Conservation (phyloP, 176 grass and related monocot species). For the Elaeis guineensis region DNA sequence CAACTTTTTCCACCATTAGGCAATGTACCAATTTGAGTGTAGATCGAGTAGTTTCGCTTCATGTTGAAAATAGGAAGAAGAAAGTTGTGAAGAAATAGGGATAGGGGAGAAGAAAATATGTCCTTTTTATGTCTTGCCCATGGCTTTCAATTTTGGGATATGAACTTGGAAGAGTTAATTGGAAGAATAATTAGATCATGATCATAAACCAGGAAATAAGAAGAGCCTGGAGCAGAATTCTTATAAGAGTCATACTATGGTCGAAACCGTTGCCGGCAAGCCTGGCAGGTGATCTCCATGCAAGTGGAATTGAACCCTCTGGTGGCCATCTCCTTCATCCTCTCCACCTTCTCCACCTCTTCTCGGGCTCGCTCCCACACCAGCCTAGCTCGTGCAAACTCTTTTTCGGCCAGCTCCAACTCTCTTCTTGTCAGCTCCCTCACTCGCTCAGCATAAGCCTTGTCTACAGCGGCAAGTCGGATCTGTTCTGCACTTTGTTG, state of each 20-base stretch:
- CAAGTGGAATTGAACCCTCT: conserved; percentile 48
- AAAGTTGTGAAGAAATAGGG: too few species aligned
- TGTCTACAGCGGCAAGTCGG: conserved; percentile 52
- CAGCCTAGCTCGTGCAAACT: conserved; percentile 69
- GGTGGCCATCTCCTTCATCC: conserved; percentile 78
- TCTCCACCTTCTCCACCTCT: conserved; percentile 86
- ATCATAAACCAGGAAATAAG: too few species aligned
- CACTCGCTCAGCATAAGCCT: conserved; percentile 73
- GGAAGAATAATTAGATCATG: too few species aligned
- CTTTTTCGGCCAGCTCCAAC: conserved; percentile 76
- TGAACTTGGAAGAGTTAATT: too few species aligned
- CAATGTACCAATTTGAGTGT: too few species aligned
- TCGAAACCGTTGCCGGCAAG: conserved; percentile 84
- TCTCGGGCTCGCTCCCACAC: conserved; percentile 82
- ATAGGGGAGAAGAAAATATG: too few species aligned
- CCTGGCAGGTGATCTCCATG: conserved; percentile 92
- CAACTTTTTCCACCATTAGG: too few species aligned
- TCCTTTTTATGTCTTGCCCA: too few species aligned
- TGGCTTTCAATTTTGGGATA: too few species aligned
- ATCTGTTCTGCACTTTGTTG: conserved; percentile 88
- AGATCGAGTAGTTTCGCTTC: too few species aligned
- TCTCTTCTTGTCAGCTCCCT: conserved; percentile 68
- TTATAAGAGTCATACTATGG: conserved; percentile 26
- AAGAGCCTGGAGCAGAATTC: too few species aligned
- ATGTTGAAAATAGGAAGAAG: too few species aligned